Percentiles rank a stretch among this genome's conserved stretches.
Conservation (phyloP, 169 alveolate genomes). For the Cytauxzoon felis region DNA sequence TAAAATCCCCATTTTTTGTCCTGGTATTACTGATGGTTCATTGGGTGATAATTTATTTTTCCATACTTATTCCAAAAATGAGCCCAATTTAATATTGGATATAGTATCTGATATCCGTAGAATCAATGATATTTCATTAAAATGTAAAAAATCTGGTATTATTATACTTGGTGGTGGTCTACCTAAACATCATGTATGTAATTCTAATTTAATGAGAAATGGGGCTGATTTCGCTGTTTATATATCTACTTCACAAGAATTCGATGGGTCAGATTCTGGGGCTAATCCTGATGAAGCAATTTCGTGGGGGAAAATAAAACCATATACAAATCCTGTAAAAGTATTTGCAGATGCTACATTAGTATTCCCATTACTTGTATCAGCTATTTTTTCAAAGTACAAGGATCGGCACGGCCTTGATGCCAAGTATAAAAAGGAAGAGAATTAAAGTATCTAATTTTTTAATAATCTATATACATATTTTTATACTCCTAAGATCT, state of each 20-base stretch:
- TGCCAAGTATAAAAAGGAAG: constrained; percentile 42
- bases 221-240: constrained; percentile 99
- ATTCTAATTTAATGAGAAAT: constrained; percentile 98
- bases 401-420: too few relatives aligned
- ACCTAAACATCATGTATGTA: constrained; percentile 98
- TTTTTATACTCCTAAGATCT: too few relatives aligned
- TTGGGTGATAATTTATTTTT: constrained; percentile 93
- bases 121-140: constrained; percentile 89
- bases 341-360: constrained; percentile 94
- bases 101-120: constrained; percentile 89
- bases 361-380: constrained; percentile 92
- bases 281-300: constrained; percentile 99
- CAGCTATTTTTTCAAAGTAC: constrained; percentile 86
- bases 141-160: constrained; percentile 92
- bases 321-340: constrained; percentile 91
- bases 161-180: constrained; percentile 97
- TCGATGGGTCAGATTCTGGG: constrained; percentile 99
- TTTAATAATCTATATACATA: not conserved
- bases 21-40: constrained; percentile 99
- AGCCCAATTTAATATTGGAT: constrained; percentile 86
- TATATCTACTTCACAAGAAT: constrained; percentile 94
- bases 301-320: constrained; percentile 98
- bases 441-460: not conserved
- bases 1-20: constrained; percentile 97
- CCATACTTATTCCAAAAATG: constrained; percentile 78